These are phyloP conservation scores for Agapanthus africanus DNA, from an alignment of 106 monocot species.

Conservation along the genomic window DNA sequence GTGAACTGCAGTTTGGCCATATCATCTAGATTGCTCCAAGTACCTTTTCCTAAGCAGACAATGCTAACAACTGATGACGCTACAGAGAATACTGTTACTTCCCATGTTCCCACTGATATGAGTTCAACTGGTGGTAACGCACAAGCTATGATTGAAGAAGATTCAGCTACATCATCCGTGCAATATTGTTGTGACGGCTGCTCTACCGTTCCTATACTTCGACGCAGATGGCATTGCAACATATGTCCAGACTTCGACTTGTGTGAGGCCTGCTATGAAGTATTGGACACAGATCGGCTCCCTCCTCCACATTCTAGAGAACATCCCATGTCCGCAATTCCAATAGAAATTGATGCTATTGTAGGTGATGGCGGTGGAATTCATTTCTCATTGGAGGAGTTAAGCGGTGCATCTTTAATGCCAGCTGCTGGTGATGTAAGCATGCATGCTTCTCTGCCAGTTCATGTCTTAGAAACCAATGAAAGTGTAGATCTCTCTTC, in stretches of 20 bases:
- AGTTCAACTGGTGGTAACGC: slow-evolving; percentile 43
- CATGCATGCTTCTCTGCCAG: slow-evolving; percentile 39
- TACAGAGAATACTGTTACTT: slow-evolving; percentile 34
- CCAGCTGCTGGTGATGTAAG: slow-evolving; percentile 37
- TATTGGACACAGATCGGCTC: slow-evolving; percentile 79
- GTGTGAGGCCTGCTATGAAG: slow-evolving; percentile 96
- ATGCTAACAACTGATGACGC: slow-evolving; percentile 79
- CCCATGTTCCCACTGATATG: slow-evolving; percentile 38
- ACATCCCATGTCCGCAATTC: slow-evolving; percentile 93
- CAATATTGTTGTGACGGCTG: slow-evolving; percentile 99
- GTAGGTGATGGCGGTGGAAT: slow-evolving; percentile 69
- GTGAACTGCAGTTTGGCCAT: slow-evolving; percentile 75
- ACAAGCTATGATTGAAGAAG: slow-evolving; percentile 86
- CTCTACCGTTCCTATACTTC: slow-evolving; percentile 93
- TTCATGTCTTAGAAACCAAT: slow-evolving; percentile 57
- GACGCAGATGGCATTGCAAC: slow-evolving; percentile 92
- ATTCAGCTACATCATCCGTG: slow-evolving; percentile 75
- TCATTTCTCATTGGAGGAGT: slow-evolving; percentile 78
- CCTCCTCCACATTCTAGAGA: slow-evolving; percentile 93
- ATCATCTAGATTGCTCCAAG: slow-evolving; percentile 97
- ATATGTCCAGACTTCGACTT: slow-evolving; percentile 97
- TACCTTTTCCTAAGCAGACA: slow-evolving; percentile 96
- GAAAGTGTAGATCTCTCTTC: slow-evolving; percentile 52
- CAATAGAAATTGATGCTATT: slow-evolving; percentile 79
- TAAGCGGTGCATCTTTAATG: slow-evolving; percentile 48